Conservation (phyloP, 2,329 filamentous ascomycete species). For the Aspergillus melleus region DNA sequence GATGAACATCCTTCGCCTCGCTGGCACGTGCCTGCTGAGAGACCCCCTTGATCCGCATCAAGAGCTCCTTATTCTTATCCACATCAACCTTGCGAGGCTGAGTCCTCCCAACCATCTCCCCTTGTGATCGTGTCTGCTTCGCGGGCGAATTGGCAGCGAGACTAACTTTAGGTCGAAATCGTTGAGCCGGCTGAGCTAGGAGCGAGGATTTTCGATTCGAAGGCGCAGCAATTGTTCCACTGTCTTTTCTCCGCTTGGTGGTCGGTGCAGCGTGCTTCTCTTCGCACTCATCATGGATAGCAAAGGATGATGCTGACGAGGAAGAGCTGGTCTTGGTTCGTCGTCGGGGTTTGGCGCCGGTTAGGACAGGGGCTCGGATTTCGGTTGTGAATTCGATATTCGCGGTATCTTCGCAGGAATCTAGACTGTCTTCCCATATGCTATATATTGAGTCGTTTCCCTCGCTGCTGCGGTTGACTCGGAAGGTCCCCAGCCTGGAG, state of each 20-base stretch:
- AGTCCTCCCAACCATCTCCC: slow-evolving; percentile 5
- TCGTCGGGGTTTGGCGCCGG: slow-evolving; percentile 30
- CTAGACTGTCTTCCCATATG: slow-evolving; percentile 27
- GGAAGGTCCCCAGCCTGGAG: slow-evolving; percentile 23
- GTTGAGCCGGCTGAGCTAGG: slow-evolving; percentile 42
- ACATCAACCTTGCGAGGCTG: slow-evolving; percentile 8
- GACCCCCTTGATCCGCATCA: slow-evolving; percentile 15
- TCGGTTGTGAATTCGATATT: slow-evolving; percentile 45
- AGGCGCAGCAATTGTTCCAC: slow-evolving; percentile 8
- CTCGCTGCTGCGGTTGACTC: slow-evolving; percentile 15
- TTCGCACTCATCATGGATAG: slow-evolving; percentile 41
- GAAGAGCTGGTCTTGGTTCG: slow-evolving; percentile 20
- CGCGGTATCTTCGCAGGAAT: slow-evolving; percentile 34
- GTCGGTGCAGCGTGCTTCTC: slow-evolving; percentile 11
- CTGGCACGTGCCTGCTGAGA: slow-evolving; percentile 6
- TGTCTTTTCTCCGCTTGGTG: slow-evolving; percentile 21
- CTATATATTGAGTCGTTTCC: slow-evolving; percentile 22
- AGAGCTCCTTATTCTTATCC: slow-evolving; percentile 18
- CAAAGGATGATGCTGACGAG: slow-evolving; percentile 27
- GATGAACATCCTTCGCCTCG: slow-evolving; percentile 34
- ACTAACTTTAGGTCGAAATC: slow-evolving; percentile 37
- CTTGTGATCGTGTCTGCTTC: slow-evolving; percentile 13
- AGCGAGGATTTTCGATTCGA: slow-evolving; percentile 34
- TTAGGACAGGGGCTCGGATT: slow-evolving; percentile 32
- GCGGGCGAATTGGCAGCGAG: slow-evolving; percentile 23